phyloP scores from a whole-genome alignment of 1,139 yeast genomes.

The Candida freyschussii region DNA sequence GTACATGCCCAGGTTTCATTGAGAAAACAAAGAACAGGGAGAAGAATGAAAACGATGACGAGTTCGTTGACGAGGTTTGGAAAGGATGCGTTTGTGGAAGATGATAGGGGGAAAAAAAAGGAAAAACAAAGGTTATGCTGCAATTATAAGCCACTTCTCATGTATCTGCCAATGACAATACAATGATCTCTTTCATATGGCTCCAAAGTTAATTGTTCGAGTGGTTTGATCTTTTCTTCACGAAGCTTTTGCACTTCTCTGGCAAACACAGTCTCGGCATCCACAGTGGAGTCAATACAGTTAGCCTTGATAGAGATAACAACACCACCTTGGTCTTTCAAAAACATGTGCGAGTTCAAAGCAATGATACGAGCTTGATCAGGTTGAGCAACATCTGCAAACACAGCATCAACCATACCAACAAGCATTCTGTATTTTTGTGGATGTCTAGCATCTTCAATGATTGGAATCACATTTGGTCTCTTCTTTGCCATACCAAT shows the following conservation, averaged over 20 bases:
- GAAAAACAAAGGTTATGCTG: not conserved
- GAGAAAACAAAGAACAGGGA: too few species aligned
- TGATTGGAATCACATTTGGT: constrained; percentile 97
- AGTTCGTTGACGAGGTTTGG: too few species aligned
- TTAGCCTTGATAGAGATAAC: constrained; percentile 98
- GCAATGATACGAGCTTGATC: constrained; percentile 99
- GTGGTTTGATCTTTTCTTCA: constrained; percentile 97
- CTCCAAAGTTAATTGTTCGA: constrained; percentile 97
- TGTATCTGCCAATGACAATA: constrained; percentile 94
- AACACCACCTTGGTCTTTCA: constrained; percentile 97
- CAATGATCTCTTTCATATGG: constrained; percentile 99
- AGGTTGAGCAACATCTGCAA: constrained; percentile 99
- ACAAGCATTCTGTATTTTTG: constrained; percentile 98
- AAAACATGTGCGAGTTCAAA: constrained; percentile 93
- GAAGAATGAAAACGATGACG: too few species aligned
- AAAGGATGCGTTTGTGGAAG: too few species aligned
- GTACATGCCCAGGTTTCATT: too few species aligned
- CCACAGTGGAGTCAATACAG: constrained; percentile 99
- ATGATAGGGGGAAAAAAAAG: too few species aligned
- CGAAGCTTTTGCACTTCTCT: constrained; percentile 98
- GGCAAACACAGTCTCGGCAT: constrained; percentile 98
- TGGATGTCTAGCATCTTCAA: constrained; percentile 99
- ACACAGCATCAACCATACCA: constrained; percentile 97
- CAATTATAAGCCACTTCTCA: constrained; percentile 67
- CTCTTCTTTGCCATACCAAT: constrained; percentile 99